A percentile compares a stretch with the other conserved stretches of the same genome.
phyloP scores from a whole-genome alignment of 108 stramenopile species.

The Bacterosira constricta region DNA sequence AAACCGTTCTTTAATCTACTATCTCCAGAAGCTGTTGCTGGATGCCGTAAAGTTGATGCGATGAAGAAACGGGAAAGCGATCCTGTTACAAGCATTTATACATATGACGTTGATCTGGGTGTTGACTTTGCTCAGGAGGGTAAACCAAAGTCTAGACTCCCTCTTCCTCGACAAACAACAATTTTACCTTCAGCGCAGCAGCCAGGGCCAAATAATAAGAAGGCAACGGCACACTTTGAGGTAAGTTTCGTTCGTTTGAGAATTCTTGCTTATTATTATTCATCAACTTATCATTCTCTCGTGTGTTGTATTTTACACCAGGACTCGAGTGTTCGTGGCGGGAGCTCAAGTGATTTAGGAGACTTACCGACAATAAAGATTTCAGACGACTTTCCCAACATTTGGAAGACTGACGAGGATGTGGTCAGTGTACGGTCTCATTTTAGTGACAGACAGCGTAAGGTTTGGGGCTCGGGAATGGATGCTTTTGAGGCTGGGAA shows the following conservation, averaged over 20 bases:
- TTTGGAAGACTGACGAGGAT: constrained; percentile 54
- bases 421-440: constrained; percentile 30
- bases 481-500: constrained; percentile 40
- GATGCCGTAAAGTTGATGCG: constrained; percentile 51
- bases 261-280: not conserved
- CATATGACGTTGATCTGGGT: constrained; percentile 50
- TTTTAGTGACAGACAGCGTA: constrained; percentile 34
- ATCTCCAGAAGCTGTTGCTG: constrained; percentile 38
- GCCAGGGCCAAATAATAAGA: not conserved
- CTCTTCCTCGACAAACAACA: not conserved
- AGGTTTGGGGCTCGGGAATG: constrained; percentile 38
- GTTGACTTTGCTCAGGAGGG: constrained; percentile 10
- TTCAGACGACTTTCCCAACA: constrained; percentile 21
- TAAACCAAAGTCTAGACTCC: not conserved
- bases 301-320: not conserved
- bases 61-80: constrained; percentile 36
- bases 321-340: not conserved
- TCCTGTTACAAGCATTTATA: constrained; percentile 38
- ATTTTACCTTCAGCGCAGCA: not conserved
- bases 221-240: too few species aligned
- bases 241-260: too few species aligned
- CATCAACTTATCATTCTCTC: not conserved
- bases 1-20: constrained; percentile 52
- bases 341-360: constrained; percentile 26
- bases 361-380: constrained; percentile 46